Evolutionary conservation across 345 rosid genomes (phyloP).

Genomic region (Sapria himalayana): DNA sequence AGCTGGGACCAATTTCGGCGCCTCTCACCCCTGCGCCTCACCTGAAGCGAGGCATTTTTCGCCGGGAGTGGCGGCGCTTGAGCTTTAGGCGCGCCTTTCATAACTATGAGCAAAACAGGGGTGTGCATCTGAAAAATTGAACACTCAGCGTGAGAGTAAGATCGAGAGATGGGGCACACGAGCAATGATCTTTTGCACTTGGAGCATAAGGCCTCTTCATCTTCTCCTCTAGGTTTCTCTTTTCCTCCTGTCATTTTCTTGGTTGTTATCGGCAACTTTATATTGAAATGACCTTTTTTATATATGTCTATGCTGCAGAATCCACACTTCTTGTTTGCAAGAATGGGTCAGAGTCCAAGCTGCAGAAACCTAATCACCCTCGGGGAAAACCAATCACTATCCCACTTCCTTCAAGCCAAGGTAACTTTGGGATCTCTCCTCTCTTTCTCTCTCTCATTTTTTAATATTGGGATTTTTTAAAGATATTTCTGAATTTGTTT

Average conservation of each 20-base stretch:
- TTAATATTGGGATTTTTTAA: background rate
- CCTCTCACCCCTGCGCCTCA: too few relatives aligned
- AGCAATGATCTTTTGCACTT: conserved; percentile 8
- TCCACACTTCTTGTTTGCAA: conserved; percentile 1
- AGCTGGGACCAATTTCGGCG: too few relatives aligned
- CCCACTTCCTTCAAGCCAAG: conserved; percentile 1
- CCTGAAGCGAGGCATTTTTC: too few relatives aligned
- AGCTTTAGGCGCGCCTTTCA: too few relatives aligned
- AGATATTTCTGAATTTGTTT: too few relatives aligned
- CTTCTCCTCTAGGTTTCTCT: conserved; percentile 3
- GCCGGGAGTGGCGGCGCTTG: too few relatives aligned
- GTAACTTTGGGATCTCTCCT: background rate
- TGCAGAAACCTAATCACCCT: background rate
- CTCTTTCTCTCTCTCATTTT: background rate
- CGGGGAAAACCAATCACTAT: background rate
- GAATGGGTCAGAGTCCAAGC: background rate
- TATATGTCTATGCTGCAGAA: background rate
- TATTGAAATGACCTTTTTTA: background rate
- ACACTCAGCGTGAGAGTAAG: too few relatives aligned
- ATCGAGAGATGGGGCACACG: conserved; percentile 3
- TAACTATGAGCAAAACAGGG: too few relatives aligned
- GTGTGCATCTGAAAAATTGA: too few relatives aligned
- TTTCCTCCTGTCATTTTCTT: background rate
- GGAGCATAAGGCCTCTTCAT: conserved; percentile 2
- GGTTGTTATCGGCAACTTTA: too few relatives aligned